Percentiles rank a stretch among this genome's conserved stretches.
Evolutionary conservation across 2,329 filamentous ascomycete genomes (phyloP).

Genomic region (Aspergillus caelatus): DNA sequence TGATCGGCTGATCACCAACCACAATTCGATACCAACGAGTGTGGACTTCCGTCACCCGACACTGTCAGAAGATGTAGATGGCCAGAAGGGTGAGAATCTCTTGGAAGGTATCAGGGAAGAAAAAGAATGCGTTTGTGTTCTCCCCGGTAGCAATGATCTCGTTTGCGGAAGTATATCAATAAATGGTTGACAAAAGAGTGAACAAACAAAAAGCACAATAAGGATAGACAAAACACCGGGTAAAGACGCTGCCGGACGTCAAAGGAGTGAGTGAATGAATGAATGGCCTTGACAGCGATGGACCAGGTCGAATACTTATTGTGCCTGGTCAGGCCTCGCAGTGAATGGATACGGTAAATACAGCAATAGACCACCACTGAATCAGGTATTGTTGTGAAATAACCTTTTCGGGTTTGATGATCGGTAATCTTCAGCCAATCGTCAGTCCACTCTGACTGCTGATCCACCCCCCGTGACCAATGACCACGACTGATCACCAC

Average conservation of each 20-base stretch:
- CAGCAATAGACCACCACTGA: not conserved
- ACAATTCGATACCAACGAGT: not conserved
- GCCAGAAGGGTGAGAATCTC: not conserved
- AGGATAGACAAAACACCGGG: not conserved
- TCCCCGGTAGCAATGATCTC: not conserved
- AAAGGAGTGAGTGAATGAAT: not conserved
- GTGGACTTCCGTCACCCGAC: conserved; percentile 16
- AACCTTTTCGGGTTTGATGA: conserved; percentile 3
- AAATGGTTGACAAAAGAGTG: not conserved
- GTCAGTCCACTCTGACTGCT: not conserved
- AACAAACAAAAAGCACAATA: not conserved
- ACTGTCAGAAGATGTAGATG: conserved; percentile 9
- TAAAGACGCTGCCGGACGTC: not conserved
- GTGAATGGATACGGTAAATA: conserved; percentile 5
- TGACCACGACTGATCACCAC: conserved; percentile 4
- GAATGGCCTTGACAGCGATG: not conserved
- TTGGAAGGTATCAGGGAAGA: not conserved
- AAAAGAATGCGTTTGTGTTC: not conserved
- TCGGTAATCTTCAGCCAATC: conserved; percentile 4
- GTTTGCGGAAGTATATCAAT: not conserved
- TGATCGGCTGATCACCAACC: conserved; percentile 17
- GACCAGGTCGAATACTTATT: not conserved
- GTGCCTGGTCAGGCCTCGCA: not conserved
- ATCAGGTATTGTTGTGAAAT: not conserved
- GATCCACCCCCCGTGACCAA: conserved; percentile 8